Evolutionary conservation across 768 basidiomycete species (phyloP), one percentile per base, ranked within the genome.

Genomic region (Asterophora lycoperdoides): DNA sequence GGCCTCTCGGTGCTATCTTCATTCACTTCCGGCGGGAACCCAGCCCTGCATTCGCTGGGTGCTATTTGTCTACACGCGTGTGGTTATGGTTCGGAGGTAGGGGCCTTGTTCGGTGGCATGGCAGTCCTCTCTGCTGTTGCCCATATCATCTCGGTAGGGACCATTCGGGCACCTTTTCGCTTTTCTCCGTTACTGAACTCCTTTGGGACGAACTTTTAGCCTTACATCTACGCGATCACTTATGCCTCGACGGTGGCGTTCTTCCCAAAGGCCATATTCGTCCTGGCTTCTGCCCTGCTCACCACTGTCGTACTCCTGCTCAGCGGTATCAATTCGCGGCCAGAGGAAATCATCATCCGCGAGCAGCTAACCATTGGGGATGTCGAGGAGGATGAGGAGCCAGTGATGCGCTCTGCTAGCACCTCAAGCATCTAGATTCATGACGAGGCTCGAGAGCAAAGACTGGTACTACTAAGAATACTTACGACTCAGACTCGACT

Each of bases 181-280:
- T 43, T 37, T 15, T 18, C 37, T 10, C 39, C 19, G 11, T 45
- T 9, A 15, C 17, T n/a, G 23, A 44, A 3, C 14, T 53, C 38
- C n/a, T n/a, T n/a, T n/a, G n/a, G n/a, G n/a, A 6, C 36, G 37
- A 36, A 44, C 23, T 39, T 26, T 33, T 55, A 89, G 87, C 87
- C 88, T 5, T 67, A 79, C 35, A 55, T 89, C 5, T 90, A 86
- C 59, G 86, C 83, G 4, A 41, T 80, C 38, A 75, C 84, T 17
- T 91, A 87, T 63, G 75, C 79, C 46, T 64, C 63, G 30, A 86
- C 82, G 2, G 85, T 89, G 28, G 79, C 74, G 0, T 69, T 65
- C 15, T 85, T 74, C 59, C 87, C 87, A 0, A 79, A 80, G 65
- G 77, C 83, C 1, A 81, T 89, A 56, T 90, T 89, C 55, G 73